Conservation (phyloP, 257 asterid genomes). For the Ophiorrhiza pumila region DNA sequence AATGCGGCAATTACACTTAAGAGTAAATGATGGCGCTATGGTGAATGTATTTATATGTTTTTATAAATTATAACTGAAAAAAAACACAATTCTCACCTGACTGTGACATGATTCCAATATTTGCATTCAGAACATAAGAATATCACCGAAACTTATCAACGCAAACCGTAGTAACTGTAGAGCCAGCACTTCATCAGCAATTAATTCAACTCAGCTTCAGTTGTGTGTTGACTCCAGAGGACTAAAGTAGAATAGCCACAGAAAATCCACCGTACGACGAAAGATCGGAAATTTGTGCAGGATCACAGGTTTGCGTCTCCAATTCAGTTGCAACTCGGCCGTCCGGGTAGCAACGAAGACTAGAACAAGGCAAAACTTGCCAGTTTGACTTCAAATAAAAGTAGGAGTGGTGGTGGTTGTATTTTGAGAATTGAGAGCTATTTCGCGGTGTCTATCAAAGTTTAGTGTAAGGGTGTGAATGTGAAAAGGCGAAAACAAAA, state of each 20-base stretch:
- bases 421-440: too few species aligned
- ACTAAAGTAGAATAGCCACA: neutral
- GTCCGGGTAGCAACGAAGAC: too few species aligned
- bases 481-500: too few species aligned
- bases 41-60: too few species aligned
- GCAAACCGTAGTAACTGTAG: neutral
- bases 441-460: too few species aligned
- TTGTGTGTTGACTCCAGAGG: neutral
- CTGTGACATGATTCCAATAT: conserved; percentile 31
- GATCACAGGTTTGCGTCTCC: neutral
- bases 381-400: too few species aligned
- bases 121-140: neutral
- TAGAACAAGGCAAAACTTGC: too few species aligned
- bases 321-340: conserved; percentile 1
- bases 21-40: too few species aligned
- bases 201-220: neutral
- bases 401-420: too few species aligned
- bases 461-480: too few species aligned
- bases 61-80: too few species aligned
- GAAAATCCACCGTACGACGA: neutral
- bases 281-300: neutral
- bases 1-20: too few species aligned
- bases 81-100: conserved; percentile 31
- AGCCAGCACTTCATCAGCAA: neutral
- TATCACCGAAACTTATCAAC: neutral